Evolutionary conservation across 2,329 filamentous ascomycete genomes (phyloP).

Genomic region (Fusarium sp.): DNA sequence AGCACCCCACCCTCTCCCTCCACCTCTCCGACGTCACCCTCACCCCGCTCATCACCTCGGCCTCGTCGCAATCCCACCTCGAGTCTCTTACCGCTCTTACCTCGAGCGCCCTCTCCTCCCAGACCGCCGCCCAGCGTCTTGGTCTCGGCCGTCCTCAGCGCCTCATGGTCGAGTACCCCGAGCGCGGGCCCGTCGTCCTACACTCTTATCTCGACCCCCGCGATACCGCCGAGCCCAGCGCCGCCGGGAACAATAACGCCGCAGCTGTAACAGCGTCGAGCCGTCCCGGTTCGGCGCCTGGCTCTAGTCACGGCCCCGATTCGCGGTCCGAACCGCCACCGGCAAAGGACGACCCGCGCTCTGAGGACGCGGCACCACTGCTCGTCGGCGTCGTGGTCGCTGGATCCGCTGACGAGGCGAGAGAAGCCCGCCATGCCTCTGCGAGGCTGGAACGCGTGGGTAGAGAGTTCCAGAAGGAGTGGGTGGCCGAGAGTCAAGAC

Average conservation of each 20-base stretch:
- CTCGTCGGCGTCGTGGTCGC: slow-evolving; percentile 65
- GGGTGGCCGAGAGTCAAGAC: slow-evolving; percentile 50
- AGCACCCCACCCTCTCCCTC: slow-evolving; percentile 61
- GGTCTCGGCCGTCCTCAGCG: slow-evolving; percentile 62
- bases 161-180: slow-evolving; percentile 65
- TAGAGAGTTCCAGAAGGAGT: slow-evolving; percentile 62
- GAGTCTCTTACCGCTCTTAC: slow-evolving; percentile 62
- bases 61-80: slow-evolving; percentile 54
- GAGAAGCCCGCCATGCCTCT: slow-evolving; percentile 62
- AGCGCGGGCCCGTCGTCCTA: slow-evolving; percentile 53
- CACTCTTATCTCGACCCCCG: slow-evolving; percentile 57
- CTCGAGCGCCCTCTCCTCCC: slow-evolving; percentile 60
- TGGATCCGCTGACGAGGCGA: slow-evolving; percentile 54
- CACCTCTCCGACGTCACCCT: slow-evolving; percentile 65
- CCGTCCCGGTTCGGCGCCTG: slow-evolving; percentile 29
- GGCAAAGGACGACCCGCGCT: slow-evolving; percentile 34
- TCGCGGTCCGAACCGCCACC: slow-evolving; percentile 23
- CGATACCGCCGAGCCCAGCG: slow-evolving; percentile 34
- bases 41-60: slow-evolving; percentile 65
- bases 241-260: slow-evolving; percentile 18
- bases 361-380: slow-evolving; percentile 56
- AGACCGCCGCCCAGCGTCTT: slow-evolving; percentile 61
- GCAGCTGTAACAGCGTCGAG: slow-evolving; percentile 1
- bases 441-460: slow-evolving; percentile 63
- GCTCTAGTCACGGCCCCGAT: slow-evolving; percentile 27